Conservation (phyloP, 257 asterid genomes). For the Rubia yunnanensis region DNA sequence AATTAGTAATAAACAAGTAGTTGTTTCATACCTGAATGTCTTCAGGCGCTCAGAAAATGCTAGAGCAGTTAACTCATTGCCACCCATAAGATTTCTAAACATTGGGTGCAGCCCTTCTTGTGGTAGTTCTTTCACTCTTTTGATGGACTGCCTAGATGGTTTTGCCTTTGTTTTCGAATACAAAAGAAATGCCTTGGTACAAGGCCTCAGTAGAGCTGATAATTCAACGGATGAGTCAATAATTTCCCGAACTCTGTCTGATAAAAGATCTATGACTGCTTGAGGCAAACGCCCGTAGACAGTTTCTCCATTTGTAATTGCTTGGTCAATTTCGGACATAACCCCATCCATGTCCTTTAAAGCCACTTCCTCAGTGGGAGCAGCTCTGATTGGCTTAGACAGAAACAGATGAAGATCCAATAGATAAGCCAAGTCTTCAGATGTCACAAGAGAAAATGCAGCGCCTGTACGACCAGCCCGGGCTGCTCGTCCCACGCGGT, state of each 20-base stretch:
- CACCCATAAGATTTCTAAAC: slow-evolving; percentile 51
- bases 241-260: slow-evolving; percentile 88
- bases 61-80: slow-evolving; percentile 72
- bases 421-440: slow-evolving; percentile 78
- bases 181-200: slow-evolving; percentile 55
- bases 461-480: slow-evolving; percentile 96
- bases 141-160: slow-evolving; percentile 80
- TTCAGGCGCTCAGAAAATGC: slow-evolving; percentile 95
- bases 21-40: slow-evolving; percentile 46
- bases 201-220: slow-evolving; percentile 54
- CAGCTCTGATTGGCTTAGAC: slow-evolving; percentile 78
- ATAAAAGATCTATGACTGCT: slow-evolving; percentile 60
- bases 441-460: slow-evolving; percentile 71
- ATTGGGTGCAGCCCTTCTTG: slow-evolving; percentile 92
- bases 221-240: slow-evolving; percentile 64
- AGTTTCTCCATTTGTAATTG: slow-evolving; percentile 65
- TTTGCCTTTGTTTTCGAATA: slow-evolving; percentile 76
- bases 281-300: slow-evolving; percentile 93
- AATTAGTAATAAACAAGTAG: slow-evolving; percentile 5
- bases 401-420: slow-evolving; percentile 94
- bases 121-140: slow-evolving; percentile 65
- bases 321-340: slow-evolving; percentile 52
- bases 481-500: slow-evolving; percentile 98
- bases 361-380: slow-evolving; percentile 88
- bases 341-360: slow-evolving; percentile 52